phyloP scores from a whole-genome alignment of 768 basidiomycete species.

The Lyophyllum atratum region DNA sequence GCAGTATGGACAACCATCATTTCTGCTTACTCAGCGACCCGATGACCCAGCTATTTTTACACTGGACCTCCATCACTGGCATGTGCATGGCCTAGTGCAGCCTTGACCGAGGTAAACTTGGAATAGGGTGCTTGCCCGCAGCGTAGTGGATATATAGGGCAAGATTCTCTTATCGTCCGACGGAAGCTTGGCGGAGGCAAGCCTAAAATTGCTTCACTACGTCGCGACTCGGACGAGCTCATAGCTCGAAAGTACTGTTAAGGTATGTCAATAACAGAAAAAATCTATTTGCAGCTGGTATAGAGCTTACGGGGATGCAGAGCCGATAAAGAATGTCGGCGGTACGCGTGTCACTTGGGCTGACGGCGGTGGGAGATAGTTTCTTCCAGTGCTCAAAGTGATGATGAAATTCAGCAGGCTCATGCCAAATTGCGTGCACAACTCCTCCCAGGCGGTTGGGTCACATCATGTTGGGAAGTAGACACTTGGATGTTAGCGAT shows the following conservation, averaged over 20 bases:
- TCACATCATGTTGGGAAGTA: no score
- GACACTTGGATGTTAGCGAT: no score
- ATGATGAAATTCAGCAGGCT: no score
- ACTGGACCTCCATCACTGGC: not conserved
- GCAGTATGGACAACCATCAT: constrained; percentile 12
- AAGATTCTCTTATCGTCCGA: not conserved
- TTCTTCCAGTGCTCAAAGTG: not conserved
- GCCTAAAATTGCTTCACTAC: no score
- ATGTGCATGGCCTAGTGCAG: not conserved
- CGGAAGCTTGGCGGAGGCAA: not conserved
- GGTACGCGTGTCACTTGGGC: not conserved
- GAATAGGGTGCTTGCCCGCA: not conserved
- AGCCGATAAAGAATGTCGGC: not conserved
- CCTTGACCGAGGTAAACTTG: not conserved
- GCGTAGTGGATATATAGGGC: not conserved
- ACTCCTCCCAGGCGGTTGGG: no score
- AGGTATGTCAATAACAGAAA: no score
- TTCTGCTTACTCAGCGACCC: constrained; percentile 13
- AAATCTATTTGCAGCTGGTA: no score
- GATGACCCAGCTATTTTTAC: not conserved
- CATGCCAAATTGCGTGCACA: no score
- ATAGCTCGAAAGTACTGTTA: no score
- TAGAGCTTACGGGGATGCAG: no score
- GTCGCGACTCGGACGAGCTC: no score
- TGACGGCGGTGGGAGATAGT: not conserved